Base-by-base conservation (phyloP, 495 filamentous ascomycete genomes). In the Podospora pseudoanserina region DNA sequence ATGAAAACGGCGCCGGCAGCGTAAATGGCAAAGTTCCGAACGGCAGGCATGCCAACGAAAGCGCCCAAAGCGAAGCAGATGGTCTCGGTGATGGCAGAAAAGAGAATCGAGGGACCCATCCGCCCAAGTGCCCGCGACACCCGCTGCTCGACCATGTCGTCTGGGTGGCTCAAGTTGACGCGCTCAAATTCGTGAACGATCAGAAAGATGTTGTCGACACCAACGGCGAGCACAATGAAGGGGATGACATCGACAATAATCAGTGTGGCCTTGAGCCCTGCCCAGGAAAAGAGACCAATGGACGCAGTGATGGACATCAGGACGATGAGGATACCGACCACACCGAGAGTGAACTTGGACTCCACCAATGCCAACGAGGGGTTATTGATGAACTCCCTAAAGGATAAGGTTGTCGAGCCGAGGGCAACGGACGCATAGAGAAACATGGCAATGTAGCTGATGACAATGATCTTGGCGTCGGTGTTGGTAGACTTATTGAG, bases 201-300 rank as follows among this genome's bases (percentile, higher is more conserved):
- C 63, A 99, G 79, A 80, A 99, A 99, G 74, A 99, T 98, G 76
- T 99, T 99, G 84, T 99, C 95, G 11, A 99, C 96, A 27, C 95
- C 95, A 19, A 99, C 91, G 60, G 95, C 95, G 13, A 99, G 81
- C 15, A 99, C 94, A 69, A 99, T 88, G 78, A 99, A 99, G 0
- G 95, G 95, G 67, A 99, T 99, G 69, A 99, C 95, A 75, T 99
- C 95, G 6, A 96, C 94, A 70, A 99, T 98, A 74, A 99, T 98
- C 68, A 99, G 81, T 3, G 95, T 99, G 34, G 92, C 96, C 78
- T 94, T 97, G 72, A 98, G 85, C 7, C 92, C 93, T 32, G 87
- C 84, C 67, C 91, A 93, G 0, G 94, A 97, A 74, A 97, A 99
- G 39, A 98, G 77, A 11, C 95, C 95, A 64, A 98, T 92, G 9